phyloP scores from a whole-genome alignment of 2,329 filamentous ascomycete species.

The Rhexocercosporidium sp. region DNA sequence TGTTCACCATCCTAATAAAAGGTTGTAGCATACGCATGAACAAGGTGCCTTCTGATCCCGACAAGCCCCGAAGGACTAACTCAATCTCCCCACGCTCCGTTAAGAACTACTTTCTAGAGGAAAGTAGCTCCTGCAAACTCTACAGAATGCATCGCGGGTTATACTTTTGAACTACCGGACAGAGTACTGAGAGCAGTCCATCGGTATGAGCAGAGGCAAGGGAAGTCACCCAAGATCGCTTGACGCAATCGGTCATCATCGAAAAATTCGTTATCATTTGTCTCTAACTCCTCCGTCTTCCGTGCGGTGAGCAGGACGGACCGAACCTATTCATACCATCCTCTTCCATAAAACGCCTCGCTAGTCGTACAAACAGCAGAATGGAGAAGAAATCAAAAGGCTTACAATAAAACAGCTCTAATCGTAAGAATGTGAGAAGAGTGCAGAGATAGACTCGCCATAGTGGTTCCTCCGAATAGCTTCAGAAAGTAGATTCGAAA shows the following conservation, averaged over 20 bases:
- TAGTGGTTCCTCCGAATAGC: conserved; percentile 96
- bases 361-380: conserved; percentile 32
- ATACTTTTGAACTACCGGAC: conserved; percentile 15
- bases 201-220: not conserved
- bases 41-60: conserved; percentile 44
- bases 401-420: conserved; percentile 36
- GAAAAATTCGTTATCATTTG: conserved; percentile 14
- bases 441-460: conserved; percentile 73
- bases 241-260: not conserved
- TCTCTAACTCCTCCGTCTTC: conserved; percentile 27
- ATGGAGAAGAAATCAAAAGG: conserved; percentile 53
- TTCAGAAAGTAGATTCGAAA: conserved; percentile 87
- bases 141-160: conserved; percentile 77
- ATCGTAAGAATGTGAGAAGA: conserved; percentile 39
- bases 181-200: conserved; percentile 9
- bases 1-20: conserved; percentile 41
- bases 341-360: conserved; percentile 35
- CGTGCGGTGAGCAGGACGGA: conserved; percentile 27
- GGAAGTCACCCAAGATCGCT: not conserved
- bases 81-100: conserved; percentile 78
- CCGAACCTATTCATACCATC: conserved; percentile 10
- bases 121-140: conserved; percentile 74
- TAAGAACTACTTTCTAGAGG: conserved; percentile 73
- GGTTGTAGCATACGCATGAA: conserved; percentile 39
- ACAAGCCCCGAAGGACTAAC: conserved; percentile 33